Conservation (phyloP, 257 asterid genomes). For the Echium plantagineum region DNA sequence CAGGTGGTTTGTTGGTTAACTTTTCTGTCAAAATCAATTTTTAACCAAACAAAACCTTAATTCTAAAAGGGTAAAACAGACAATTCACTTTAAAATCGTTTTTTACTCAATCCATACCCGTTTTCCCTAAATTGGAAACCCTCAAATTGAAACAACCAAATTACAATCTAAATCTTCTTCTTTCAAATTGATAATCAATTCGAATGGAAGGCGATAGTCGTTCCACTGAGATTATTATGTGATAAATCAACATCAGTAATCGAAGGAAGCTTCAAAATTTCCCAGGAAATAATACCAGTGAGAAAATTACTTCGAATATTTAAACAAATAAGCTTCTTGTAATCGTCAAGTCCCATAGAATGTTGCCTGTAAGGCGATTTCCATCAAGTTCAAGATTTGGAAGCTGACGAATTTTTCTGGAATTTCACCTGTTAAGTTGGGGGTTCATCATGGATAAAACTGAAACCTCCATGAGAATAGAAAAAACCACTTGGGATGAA, state of each 20-base stretch:
- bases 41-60: too few species aligned
- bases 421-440: constrained; percentile 52
- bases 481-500: constrained; percentile 39
- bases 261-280: constrained; percentile 65
- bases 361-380: constrained; percentile 58
- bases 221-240: constrained; percentile 54
- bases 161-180: too few species aligned
- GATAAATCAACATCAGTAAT: constrained; percentile 74
- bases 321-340: constrained; percentile 58
- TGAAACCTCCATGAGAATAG: constrained; percentile 30
- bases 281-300: constrained; percentile 88
- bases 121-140: too few species aligned
- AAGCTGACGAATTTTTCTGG: constrained; percentile 63
- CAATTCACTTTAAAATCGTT: too few species aligned
- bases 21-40: too few species aligned
- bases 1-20: too few species aligned
- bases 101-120: too few species aligned
- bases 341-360: constrained; percentile 80
- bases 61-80: too few species aligned
- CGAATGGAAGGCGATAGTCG: constrained; percentile 72
- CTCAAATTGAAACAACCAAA: too few species aligned
- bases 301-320: constrained; percentile 44
- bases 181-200: too few species aligned
- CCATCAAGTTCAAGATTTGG: constrained; percentile 59
- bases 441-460: constrained; percentile 50